Conservation (phyloP, 2,329 filamentous ascomycete species). For the Trichoderma endophyticum region DNA sequence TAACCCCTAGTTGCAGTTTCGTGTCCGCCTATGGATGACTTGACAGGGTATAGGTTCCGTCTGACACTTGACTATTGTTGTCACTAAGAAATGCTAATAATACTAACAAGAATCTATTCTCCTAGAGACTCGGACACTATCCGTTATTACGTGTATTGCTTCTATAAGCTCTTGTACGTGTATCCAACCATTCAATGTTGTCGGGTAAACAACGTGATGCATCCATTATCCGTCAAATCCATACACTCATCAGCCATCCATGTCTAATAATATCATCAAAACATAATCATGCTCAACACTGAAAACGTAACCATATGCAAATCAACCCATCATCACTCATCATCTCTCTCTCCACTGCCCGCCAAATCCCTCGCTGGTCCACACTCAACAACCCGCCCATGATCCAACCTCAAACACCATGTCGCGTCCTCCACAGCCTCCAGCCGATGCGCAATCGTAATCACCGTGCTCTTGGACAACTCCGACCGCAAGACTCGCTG, state of each 20-base stretch:
- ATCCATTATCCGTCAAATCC: neutral
- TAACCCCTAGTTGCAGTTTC: neutral
- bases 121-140: neutral
- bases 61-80: neutral
- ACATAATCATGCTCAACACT: neutral
- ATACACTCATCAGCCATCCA: neutral
- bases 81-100: neutral
- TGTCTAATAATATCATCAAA: neutral
- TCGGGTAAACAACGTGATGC: neutral
- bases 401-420: constrained; percentile 53
- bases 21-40: neutral
- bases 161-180: neutral
- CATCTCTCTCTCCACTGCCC: neutral
- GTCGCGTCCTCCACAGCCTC: constrained; percentile 60
- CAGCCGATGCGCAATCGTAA: constrained; percentile 64
- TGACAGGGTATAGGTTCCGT: neutral
- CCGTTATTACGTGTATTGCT: neutral
- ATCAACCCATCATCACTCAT: neutral
- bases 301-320: too few species aligned
- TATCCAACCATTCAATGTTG: neutral
- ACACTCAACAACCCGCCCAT: constrained; percentile 48
- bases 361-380: constrained; percentile 36
- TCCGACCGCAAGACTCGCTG: constrained; percentile 57
- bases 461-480: constrained; percentile 55
- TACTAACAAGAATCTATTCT: neutral